Evolutionary conservation across 768 basidiomycete genomes (phyloP).

Genomic region (Trametes punicea): DNA sequence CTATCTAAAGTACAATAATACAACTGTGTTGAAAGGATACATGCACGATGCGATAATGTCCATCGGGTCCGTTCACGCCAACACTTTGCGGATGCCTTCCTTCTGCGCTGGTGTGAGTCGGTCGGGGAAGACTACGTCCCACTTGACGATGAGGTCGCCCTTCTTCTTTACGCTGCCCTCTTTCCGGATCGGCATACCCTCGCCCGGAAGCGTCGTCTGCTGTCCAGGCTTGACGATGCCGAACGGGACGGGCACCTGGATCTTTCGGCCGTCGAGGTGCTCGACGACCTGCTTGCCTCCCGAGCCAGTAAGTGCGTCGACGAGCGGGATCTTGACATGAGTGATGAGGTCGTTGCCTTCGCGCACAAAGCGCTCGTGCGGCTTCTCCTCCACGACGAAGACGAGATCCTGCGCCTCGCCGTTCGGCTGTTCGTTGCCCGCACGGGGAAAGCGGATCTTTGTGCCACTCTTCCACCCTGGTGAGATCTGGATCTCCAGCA

Average conservation of each 20-base stretch:
- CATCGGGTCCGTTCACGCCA: conserved; percentile 31
- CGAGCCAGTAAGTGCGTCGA: conserved; percentile 75
- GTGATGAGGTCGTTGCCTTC: conserved; percentile 79
- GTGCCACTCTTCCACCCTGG: conserved; percentile 98
- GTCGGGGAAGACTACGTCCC: conserved; percentile 84
- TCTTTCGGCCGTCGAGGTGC: conserved; percentile 73
- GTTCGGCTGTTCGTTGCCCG: conserved; percentile 71
- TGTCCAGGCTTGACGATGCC: conserved; percentile 76
- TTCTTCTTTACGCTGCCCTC: conserved; percentile 64
- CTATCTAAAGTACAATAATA: conserved; percentile 13
- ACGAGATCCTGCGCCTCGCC: conserved; percentile 88
- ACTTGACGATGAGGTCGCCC: conserved; percentile 81
- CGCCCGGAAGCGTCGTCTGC: conserved; percentile 64
- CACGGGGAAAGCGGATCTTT: conserved; percentile 84
- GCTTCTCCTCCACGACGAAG: conserved; percentile 96
- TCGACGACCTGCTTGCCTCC: conserved; percentile 56
- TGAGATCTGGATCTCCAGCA: conserved; percentile 73
- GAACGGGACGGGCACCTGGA: conserved; percentile 63
- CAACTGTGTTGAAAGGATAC: conserved; percentile 2
- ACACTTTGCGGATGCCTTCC: conserved; percentile 70
- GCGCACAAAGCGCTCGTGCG: conserved; percentile 70
- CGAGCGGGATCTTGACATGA: conserved; percentile 62
- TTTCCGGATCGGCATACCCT: conserved; percentile 92
- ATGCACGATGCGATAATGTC: conserved; percentile 11
- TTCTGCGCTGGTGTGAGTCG: conserved; percentile 73